A percentile compares a stretch with the other conserved stretches of the same genome.
Conservation (phyloP, 805 yeast genomes). For the Priceomyces haplophilus region DNA sequence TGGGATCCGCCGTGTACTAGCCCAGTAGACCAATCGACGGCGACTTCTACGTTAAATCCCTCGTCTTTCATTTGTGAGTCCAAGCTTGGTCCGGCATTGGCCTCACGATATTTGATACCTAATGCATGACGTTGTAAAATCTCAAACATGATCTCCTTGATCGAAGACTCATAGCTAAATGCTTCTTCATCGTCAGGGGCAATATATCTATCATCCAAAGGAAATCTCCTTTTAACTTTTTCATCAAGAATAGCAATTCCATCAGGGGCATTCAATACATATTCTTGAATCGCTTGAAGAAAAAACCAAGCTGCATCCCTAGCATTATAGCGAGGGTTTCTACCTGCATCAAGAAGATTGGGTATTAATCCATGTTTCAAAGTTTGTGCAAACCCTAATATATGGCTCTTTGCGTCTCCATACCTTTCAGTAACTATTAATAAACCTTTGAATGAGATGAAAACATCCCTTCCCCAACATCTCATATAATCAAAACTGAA, state of each 20-base stretch:
- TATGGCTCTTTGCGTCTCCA: constrained; percentile 78
- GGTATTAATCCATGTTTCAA: constrained; percentile 95
- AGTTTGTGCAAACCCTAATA: constrained; percentile 83
- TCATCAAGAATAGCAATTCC: constrained; percentile 68
- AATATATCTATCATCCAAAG: constrained; percentile 79
- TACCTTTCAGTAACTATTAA: constrained; percentile 72
- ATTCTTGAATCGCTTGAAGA: constrained; percentile 84
- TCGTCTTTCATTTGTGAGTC: constrained; percentile 91
- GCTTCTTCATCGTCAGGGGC: constrained; percentile 69
- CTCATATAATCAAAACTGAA: constrained; percentile 89
- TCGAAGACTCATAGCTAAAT: constrained; percentile 63
- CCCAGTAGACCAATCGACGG: constrained; percentile 88
- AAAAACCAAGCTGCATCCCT: constrained; percentile 98
- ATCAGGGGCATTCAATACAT: constrained; percentile 60
- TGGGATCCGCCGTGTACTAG: constrained; percentile 88
- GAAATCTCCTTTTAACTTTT: constrained; percentile 78
- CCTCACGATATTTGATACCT: constrained; percentile 87
- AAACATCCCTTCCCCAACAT: constrained; percentile 98
- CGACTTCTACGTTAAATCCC: constrained; percentile 81
- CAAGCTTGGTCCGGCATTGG: constrained; percentile 85
- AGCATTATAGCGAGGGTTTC: constrained; percentile 92
- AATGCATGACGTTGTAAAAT: constrained; percentile 82
- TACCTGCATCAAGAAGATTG: constrained; percentile 85
- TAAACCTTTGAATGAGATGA: constrained; percentile 81
- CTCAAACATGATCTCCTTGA: constrained; percentile 79